Conservation (phyloP, 129 eudicot genomes). For the Saposhnikovia divaricata region DNA sequence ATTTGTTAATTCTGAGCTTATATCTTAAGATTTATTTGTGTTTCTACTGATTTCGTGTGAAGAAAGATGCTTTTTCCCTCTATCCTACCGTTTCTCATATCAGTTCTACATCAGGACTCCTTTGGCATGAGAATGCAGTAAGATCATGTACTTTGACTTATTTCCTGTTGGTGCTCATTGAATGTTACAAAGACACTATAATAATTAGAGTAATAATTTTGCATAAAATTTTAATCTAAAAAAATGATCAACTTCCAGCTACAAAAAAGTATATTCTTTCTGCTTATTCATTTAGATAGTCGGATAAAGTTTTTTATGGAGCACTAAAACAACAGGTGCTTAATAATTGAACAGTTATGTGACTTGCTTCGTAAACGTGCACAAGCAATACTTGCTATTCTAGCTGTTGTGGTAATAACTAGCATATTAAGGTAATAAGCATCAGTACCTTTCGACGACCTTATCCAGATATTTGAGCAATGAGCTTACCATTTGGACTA, state of each 20-base stretch:
- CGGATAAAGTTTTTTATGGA: not conserved
- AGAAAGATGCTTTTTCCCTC: not conserved
- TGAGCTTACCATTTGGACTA: conserved; percentile 81
- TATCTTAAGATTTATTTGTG: not conserved
- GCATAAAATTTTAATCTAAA: not conserved
- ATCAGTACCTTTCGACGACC: conserved; percentile 83
- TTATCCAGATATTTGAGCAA: conserved; percentile 93
- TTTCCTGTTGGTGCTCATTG: not conserved
- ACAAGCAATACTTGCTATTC: not conserved
- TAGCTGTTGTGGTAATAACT: not conserved
- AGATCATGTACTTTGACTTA: not conserved
- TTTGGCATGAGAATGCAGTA: not conserved
- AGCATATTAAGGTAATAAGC: not conserved
- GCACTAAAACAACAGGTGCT: not conserved
- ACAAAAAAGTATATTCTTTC: not conserved
- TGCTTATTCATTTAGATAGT: not conserved
- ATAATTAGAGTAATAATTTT: not conserved
- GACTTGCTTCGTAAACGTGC: not conserved
- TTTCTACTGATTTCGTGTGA: not conserved
- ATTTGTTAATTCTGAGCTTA: not conserved
- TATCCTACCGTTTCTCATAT: not conserved
- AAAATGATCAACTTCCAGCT: not conserved
- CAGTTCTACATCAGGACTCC: not conserved
- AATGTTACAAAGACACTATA: not conserved
- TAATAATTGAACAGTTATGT: not conserved